Evolutionary conservation across 2,329 filamentous ascomycete genomes (phyloP), one percentile per base, ranked within the genome.

Genomic region (Ophidiomyces ophidiicola): DNA sequence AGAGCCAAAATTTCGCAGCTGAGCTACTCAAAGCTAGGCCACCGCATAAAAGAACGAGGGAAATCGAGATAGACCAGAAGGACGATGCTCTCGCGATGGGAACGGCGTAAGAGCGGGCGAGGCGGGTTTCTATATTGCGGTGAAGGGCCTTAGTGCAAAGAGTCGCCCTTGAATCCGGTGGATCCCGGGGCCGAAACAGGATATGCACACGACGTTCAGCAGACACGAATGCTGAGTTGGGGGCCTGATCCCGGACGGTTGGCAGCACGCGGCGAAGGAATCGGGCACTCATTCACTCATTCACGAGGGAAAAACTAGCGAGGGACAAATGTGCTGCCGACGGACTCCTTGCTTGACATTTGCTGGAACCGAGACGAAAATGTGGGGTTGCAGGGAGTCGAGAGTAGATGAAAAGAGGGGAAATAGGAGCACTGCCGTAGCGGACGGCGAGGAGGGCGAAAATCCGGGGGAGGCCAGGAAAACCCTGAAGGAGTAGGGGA

Each of bases 211-310:
- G 45, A 36, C 44, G 37, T 29, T 41, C 33, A 37, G 36, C 44
- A 42, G 45, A 48, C 30, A 37, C 29, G 39, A 45, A 47, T 35
- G 43, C 21, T 30, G 38, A 10, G 31, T 31, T 33, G 21, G 24
- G 44, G 20, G 49, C 38, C n/a, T 40, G 41, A 32, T 51, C 52
- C 49, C 52, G 53, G 52, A 57, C 55, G 50, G 54, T 49, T 43
- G 48, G 42, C 39, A 54, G 41, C 45, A 56, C 50, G 49, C 55
- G 53, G 46, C 51, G 56, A 44, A 52, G 48, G 34, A 43, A 47
- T 43, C 53, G 46, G 48, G 53, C 49, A 51, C 50, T 58, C 59
- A 62, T 62, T 52, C 57, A 58, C 54, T 48, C 25, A 29, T n/a
- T n/a, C n/a, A n/a, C n/a, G n/a, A n/a, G n/a, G 29, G 23, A 29